phyloP scores from a whole-genome alignment of 2,329 filamentous ascomycete genomes.

The Colletotrichum tanaceti region DNA sequence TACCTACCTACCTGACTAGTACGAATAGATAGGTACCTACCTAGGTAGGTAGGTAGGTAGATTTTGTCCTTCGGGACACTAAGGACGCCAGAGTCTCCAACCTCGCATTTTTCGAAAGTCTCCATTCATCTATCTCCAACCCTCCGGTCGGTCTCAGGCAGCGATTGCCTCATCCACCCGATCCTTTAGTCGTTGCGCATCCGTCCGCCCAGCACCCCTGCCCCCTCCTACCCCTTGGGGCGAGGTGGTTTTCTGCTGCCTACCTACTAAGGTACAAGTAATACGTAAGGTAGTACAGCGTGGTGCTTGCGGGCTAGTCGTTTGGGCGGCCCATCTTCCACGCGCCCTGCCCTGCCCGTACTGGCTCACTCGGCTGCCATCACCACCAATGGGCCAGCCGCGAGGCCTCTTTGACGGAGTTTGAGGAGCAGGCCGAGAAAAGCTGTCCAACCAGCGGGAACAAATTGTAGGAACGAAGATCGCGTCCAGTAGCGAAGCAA shows the following conservation, averaged over 20 bases:
- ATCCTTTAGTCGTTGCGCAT: slow-evolving; percentile 35
- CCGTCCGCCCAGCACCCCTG: slow-evolving; percentile 19
- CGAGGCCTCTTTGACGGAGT: background rate
- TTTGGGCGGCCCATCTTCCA: too few relatives aligned
- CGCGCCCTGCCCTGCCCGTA: background rate
- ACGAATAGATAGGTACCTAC: background rate
- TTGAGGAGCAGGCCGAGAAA: background rate
- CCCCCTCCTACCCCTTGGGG: background rate
- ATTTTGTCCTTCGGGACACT: background rate
- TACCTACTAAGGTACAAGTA: background rate
- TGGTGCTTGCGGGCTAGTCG: slow-evolving; percentile 10
- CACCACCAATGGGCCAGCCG: background rate
- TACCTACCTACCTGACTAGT: slow-evolving; percentile 17
- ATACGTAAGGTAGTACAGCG: too few relatives aligned
- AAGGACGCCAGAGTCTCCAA: slow-evolving; percentile 13
- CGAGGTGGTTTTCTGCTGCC: background rate
- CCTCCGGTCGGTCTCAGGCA: slow-evolving; percentile 28
- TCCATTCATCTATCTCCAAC: slow-evolving; percentile 12
- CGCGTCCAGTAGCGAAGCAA: background rate
- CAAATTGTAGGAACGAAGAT: background rate
- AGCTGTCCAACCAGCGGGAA: background rate
- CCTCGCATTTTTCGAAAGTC: slow-evolving; percentile 25
- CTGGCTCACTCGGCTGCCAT: background rate
- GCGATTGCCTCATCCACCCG: slow-evolving; percentile 38
- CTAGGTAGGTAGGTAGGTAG: too few relatives aligned